Evolutionary conservation across 345 rosid species (phyloP).

Genomic region (Triadica sebifera): DNA sequence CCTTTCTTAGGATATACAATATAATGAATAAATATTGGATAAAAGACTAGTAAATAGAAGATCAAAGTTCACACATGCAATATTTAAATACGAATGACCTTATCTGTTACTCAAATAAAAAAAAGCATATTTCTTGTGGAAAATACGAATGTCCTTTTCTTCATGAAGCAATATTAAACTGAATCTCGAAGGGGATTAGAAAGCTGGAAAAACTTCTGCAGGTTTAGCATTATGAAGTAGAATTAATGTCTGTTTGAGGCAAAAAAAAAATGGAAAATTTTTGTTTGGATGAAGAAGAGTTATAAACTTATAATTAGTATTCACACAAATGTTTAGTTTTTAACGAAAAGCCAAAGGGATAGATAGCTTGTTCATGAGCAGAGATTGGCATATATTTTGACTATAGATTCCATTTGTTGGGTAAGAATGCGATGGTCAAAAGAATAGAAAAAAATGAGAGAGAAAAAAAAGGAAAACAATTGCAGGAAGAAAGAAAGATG

Average conservation of each 20-base stretch:
- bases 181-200: background rate
- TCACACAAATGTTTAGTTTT: background rate
- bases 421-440: background rate
- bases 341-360: background rate
- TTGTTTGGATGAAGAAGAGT: no score
- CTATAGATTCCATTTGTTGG: background rate
- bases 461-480: no score
- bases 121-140: no score
- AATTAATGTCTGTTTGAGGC: no score
- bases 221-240: no score
- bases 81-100: no score
- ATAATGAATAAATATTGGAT: no score
- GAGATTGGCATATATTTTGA: background rate
- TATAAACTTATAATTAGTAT: no score
- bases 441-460: background rate
- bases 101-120: no score
- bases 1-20: no score
- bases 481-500: background rate
- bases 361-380: background rate
- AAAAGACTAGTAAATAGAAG: no score
- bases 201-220: background rate
- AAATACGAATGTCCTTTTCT: background rate
- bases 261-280: no score
- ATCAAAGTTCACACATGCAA: background rate
- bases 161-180: background rate